phyloP scores from a whole-genome alignment of 2,329 filamentous ascomycete species.

The Xylariaceae sp. region DNA sequence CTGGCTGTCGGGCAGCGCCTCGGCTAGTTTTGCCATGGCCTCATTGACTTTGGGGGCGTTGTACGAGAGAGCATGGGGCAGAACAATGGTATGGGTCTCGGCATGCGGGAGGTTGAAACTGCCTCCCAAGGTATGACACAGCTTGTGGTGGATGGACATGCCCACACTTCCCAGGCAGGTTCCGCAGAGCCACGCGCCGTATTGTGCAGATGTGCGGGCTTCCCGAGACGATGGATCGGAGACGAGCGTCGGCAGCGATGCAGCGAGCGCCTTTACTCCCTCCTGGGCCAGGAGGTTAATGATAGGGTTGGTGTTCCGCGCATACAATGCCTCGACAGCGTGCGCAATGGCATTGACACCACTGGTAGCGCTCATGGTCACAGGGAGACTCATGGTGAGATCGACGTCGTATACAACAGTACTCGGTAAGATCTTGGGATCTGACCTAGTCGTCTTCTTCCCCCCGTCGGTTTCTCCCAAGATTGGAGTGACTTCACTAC shows the following conservation, averaged over 20 bases:
- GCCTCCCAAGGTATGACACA: conserved; percentile 62
- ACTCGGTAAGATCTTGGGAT: conserved; percentile 55
- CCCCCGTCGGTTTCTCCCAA: conserved; percentile 58
- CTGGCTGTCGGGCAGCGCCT: conserved; percentile 49
- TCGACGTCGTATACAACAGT: conserved; percentile 63
- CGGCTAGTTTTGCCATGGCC: conserved; percentile 48
- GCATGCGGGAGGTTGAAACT: conserved; percentile 61
- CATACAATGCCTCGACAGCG: conserved; percentile 61
- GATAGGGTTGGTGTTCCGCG: conserved; percentile 57
- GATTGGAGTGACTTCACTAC: conserved; percentile 62
- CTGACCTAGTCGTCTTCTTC: conserved; percentile 51
- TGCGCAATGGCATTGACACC: conserved; percentile 65
- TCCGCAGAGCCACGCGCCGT: conserved; percentile 63
- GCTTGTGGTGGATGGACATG: conserved; percentile 65
- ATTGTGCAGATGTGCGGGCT: conserved; percentile 50
- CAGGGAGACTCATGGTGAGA: conserved; percentile 55
- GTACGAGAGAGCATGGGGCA: conserved; percentile 61
- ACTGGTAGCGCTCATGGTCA: conserved; percentile 48
- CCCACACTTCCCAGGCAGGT: conserved; percentile 54
- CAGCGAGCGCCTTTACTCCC: conserved; percentile 49
- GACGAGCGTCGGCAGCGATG: conserved; percentile 48
- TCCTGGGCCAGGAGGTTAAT: conserved; percentile 55
- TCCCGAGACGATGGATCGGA: conserved; percentile 36
- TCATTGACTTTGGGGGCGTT: conserved; percentile 52
- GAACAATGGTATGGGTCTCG: conserved; percentile 59